Conservation (phyloP, 768 basidiomycete genomes). For the Cantharellus anzutake region DNA sequence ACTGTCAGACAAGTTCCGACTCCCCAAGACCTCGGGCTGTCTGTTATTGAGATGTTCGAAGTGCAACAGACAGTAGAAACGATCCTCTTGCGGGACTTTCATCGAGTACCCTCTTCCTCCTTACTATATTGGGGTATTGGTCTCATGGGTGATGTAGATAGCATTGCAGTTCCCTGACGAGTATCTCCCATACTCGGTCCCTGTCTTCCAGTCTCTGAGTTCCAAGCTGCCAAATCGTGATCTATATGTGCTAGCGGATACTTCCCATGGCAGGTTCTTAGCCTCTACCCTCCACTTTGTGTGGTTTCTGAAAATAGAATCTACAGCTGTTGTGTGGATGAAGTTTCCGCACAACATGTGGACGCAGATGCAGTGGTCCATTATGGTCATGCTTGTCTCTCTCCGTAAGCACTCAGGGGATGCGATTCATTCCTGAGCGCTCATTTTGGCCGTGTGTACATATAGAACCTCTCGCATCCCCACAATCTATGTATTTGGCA, state of each 20-base stretch:
- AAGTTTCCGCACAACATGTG: slow-evolving; percentile 86
- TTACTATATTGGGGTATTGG: too few relatives aligned
- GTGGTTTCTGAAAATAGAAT: background rate
- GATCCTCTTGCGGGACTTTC: too few relatives aligned
- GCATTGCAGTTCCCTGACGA: slow-evolving; percentile 95
- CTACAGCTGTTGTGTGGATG: slow-evolving; percentile 84
- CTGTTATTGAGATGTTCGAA: too few relatives aligned
- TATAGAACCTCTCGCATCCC: slow-evolving; percentile 69
- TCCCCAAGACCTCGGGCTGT: too few relatives aligned
- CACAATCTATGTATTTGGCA: slow-evolving; percentile 80
- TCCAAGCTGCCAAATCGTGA: slow-evolving; percentile 28
- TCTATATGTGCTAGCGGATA: slow-evolving; percentile 87
- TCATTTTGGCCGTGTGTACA: background rate
- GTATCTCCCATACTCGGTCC: slow-evolving; percentile 68
- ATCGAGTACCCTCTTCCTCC: too few relatives aligned
- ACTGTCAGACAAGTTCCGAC: too few relatives aligned
- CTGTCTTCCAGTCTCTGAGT: slow-evolving; percentile 55
- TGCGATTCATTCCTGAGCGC: background rate
- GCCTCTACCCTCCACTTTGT: background rate
- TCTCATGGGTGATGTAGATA: slow-evolving; percentile 26
- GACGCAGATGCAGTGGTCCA: slow-evolving; percentile 84
- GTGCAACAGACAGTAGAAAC: too few relatives aligned
- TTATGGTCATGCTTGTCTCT: slow-evolving; percentile 93
- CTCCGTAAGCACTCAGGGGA: slow-evolving; percentile 35
- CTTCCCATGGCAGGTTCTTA: slow-evolving; percentile 79